Evolutionary conservation across 805 yeast genomes (phyloP), one percentile per base, ranked within the genome.

Genomic region (Kodamaea kakaduensis): DNA sequence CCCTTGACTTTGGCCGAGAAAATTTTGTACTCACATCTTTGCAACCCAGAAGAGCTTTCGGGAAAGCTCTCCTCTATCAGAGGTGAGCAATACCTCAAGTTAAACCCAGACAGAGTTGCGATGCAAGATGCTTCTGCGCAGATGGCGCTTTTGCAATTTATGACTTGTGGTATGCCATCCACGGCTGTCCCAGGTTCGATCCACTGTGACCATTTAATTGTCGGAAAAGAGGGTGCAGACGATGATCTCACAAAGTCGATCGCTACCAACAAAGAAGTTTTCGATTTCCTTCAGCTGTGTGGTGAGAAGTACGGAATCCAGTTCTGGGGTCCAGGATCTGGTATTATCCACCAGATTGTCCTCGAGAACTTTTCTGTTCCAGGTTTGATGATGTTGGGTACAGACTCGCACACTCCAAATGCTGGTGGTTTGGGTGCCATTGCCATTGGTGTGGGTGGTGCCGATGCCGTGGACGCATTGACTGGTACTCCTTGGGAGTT

Each of bases 91-190:
- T 93, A 93, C 66, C 75, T 93, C 60, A 93, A 93, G 70, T 75
- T 93, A 52, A 78, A 84, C 59, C 98, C 98, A 16, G 98, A 93
- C 59, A 79, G 98, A 60, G 97, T 93, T 31, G 98, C 98, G 17
- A 90, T 94, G 95, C 98, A 93, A 71, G 98, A 93, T 72, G 98
- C 98, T n/a, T 85, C 96, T 20, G 98, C 98, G 13, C 98, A 93
- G 67, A 93, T 90, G 86, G 98, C 98, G n/a, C 71, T 93, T 48
- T 71, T 93, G 51, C 98, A 93, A 67, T 93, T 93, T 69, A 93
- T 93, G 96, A 87, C 97, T 36, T 90, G 96, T 46, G 95, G 95
- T 23, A 77, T 90, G 77, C 70, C 83, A 33, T 62, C 77, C 23
- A 90, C 96, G 13, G 84, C 84, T 5, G 95, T 94, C 6, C 98